Conservation (phyloP, 768 basidiomycete genomes). For the Naganishia onofrii region DNA sequence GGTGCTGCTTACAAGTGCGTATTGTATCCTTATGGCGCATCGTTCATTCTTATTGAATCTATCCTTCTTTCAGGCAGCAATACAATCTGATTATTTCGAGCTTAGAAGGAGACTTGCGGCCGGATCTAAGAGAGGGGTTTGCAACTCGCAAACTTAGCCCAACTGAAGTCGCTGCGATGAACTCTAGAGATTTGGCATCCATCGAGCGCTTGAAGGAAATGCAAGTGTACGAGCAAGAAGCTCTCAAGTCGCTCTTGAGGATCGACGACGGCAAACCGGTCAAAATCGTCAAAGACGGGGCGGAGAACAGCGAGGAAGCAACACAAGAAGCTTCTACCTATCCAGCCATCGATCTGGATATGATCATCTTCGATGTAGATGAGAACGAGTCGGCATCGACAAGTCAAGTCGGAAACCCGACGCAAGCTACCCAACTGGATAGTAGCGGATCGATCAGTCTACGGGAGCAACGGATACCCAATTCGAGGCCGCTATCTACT, state of each 20-base stretch:
- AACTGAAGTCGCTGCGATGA: slow-evolving; percentile 40
- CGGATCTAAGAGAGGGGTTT: slow-evolving; percentile 36
- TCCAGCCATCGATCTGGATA: neutral
- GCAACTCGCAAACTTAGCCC: slow-evolving; percentile 32
- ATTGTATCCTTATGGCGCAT: neutral
- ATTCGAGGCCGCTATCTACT: neutral
- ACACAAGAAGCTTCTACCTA: neutral
- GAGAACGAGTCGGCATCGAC: neutral
- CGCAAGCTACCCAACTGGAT: neutral
- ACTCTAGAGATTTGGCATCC: slow-evolving; percentile 43
- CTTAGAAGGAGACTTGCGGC: slow-evolving; percentile 40
- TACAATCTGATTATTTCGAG: slow-evolving; percentile 43
- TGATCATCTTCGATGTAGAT: neutral
- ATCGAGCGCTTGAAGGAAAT: slow-evolving; percentile 41
- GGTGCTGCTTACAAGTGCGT: slow-evolving; percentile 49
- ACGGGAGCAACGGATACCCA: neutral
- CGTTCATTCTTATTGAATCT: neutral
- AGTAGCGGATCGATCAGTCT: neutral
- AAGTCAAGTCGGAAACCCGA: neutral
- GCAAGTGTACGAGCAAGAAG: slow-evolving; percentile 28
- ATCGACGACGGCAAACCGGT: slow-evolving; percentile 15
- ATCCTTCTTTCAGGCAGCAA: slow-evolving; percentile 39
- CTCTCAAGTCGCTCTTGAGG: slow-evolving; percentile 26
- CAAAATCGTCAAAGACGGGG: slow-evolving; percentile 2
- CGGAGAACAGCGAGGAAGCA: neutral